phyloP scores from a whole-genome alignment of 768 basidiomycete genomes.

The Suillus paluster region DNA sequence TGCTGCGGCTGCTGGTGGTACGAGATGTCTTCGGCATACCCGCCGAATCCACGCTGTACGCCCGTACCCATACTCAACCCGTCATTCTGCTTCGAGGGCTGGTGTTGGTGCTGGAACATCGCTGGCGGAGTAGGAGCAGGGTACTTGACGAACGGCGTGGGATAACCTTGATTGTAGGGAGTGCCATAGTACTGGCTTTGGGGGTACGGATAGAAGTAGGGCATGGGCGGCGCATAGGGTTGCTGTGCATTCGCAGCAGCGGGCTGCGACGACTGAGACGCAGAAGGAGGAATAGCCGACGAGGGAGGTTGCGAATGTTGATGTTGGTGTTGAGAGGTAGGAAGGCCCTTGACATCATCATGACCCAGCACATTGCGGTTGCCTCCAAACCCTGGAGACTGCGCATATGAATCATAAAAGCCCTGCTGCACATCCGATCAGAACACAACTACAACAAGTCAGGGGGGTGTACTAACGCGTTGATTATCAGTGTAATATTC shows the following conservation, averaged over 20 bases:
- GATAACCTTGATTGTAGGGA: conserved; percentile 66
- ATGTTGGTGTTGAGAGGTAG: conserved; percentile 57
- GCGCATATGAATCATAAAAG: conserved; percentile 79
- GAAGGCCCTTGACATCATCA: conserved; percentile 76
- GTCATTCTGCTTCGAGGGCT: conserved; percentile 53
- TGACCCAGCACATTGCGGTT: conserved; percentile 66
- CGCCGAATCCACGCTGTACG: conserved; percentile 40
- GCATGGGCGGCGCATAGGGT: conserved; percentile 62
- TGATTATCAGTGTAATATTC: conserved; percentile 76
- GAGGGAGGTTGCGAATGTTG: conserved; percentile 37
- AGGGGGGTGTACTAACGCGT: conserved; percentile 49
- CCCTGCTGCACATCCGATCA: conserved; percentile 46
- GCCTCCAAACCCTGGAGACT: conserved; percentile 64
- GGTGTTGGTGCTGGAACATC: conserved; percentile 19
- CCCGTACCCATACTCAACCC: conserved; percentile 46
- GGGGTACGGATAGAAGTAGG: conserved; percentile 69
- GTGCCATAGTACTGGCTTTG: conserved; percentile 79
- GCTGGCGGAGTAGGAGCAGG: conserved; percentile 66
- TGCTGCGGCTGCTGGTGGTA: conserved; percentile 60
- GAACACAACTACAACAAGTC: conserved; percentile 4
- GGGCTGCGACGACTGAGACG: conserved; percentile 59
- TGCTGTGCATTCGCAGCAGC: conserved; percentile 66
- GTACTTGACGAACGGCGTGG: conserved; percentile 78
- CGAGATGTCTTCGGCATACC: conserved; percentile 45
- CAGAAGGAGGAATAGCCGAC: conserved; percentile 55